Conservation (phyloP, 2,329 filamentous ascomycete species). For the Leptodontidium sp. region DNA sequence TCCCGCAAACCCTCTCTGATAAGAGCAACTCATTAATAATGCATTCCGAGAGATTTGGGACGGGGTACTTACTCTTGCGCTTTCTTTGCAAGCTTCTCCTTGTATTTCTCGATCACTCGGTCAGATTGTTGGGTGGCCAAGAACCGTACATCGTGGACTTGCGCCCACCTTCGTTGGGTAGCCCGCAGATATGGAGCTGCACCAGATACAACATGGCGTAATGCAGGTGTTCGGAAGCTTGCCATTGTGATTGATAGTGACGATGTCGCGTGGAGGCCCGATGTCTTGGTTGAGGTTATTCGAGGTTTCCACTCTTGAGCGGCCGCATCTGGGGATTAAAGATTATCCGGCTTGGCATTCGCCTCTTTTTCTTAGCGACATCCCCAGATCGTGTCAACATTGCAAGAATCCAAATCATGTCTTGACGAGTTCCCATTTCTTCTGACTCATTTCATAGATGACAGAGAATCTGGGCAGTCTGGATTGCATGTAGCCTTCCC, state of each 20-base stretch:
- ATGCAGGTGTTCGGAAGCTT: slow-evolving; percentile 55
- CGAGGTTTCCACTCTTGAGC: neutral
- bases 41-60: neutral
- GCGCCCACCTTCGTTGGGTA: slow-evolving; percentile 83
- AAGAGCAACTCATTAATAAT: slow-evolving; percentile 17
- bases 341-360: slow-evolving; percentile 17
- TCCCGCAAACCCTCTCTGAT: slow-evolving; percentile 67
- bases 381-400: neutral
- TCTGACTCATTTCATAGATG: no score
- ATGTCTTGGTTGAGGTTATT: neutral
- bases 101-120: slow-evolving; percentile 83
- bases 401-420: no score
- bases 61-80: slow-evolving; percentile 66
- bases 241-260: slow-evolving; percentile 52
- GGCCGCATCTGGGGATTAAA: slow-evolving; percentile 15
- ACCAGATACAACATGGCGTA: slow-evolving; percentile 53
- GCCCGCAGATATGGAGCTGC: slow-evolving; percentile 45
- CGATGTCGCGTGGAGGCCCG: neutral
- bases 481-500: no score
- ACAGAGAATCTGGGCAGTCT: no score
- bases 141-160: slow-evolving; percentile 91
- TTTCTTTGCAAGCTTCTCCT: slow-evolving; percentile 83
- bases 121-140: slow-evolving; percentile 78
- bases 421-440: no score
- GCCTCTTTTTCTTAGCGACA: neutral